Evolutionary conservation across 2,329 filamentous ascomycete genomes (phyloP).

Genomic region (Aspergillus hiratsukae): DNA sequence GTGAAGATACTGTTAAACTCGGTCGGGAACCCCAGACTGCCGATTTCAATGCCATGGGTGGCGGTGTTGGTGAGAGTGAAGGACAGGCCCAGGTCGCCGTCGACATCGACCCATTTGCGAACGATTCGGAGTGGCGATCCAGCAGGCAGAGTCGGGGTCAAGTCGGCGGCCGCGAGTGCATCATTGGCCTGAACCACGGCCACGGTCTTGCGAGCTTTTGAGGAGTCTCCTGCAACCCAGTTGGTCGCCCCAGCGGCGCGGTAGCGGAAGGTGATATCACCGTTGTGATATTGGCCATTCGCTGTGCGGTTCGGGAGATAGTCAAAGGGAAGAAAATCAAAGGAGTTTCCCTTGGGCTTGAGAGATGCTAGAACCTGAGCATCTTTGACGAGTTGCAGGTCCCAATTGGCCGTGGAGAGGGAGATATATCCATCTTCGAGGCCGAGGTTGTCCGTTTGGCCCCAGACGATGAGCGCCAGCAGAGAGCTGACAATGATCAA

Average conservation of each 20-base stretch:
- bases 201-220: slow-evolving; percentile 38
- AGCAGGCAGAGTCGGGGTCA: slow-evolving; percentile 41
- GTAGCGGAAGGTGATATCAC: slow-evolving; percentile 55
- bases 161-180: slow-evolving; percentile 37
- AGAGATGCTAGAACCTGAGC: slow-evolving; percentile 50
- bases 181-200: slow-evolving; percentile 19
- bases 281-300: slow-evolving; percentile 55
- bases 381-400: slow-evolving; percentile 40
- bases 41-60: slow-evolving; percentile 46
- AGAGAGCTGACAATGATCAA: not conserved
- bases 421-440: not conserved
- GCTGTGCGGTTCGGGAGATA: slow-evolving; percentile 44
- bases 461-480: not conserved
- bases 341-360: slow-evolving; percentile 36
- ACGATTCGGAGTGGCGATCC: slow-evolving; percentile 43
- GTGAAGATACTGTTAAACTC: slow-evolving; percentile 63
- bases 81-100: slow-evolving; percentile 48
- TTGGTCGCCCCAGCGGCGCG: slow-evolving; percentile 33
- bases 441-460: not conserved
- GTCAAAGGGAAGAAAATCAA: slow-evolving; percentile 56
- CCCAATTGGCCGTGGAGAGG: slow-evolving; percentile 38
- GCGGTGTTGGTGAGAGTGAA: slow-evolving; percentile 50
- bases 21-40: slow-evolving; percentile 54
- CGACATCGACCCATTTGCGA: slow-evolving; percentile 49
- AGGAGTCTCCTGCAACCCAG: slow-evolving; percentile 50